Base-by-base conservation (phyloP, 1,284 basidiomycete genomes). In the Moesziomyces globuligerus region DNA sequence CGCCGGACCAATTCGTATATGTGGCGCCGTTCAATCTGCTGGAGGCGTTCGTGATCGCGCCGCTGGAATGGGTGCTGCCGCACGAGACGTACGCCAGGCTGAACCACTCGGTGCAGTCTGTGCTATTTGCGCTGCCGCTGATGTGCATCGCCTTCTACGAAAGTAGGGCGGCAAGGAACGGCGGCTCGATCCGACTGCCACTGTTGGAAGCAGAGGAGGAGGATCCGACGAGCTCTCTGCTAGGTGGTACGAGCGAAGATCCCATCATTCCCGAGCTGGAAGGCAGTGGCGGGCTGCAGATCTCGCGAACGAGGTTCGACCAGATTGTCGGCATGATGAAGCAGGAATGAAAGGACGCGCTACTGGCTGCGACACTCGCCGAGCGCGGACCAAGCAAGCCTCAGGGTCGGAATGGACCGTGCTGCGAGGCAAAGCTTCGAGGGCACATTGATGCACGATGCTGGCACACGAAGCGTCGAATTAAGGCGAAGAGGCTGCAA, bases 1-100 rank as follows among this genome's bases (percentile, higher is more conserved):
- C 94, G 0, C 94, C 94, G 1, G 86, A 87, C 62, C 83, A 85
- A 13, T 86, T 81, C 48, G 86, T 86, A 56, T 86, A 76, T 50
- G 48, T 79, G 21, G 80, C 86, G 1, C 86, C 86, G 0, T 87
- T 95, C 86, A 98, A 96, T 81, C 85, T 97, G 42, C 84, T 95
- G 64, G 94, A 97, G 83, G 85, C 86, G 0, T 83, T 93, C 74
- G 84, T 95, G 39, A 85, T 95, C 57, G 91, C 89, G 0, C 94
- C 94, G 13, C 85, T 92, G 44, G 93, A 95, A 91, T 93, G 77
- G 75, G 89, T 86, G 28, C 15, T 43, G 40, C 52, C 71, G n/a
- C 59, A 59, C 28, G 41, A 58, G n/a, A 37, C 54, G 23, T 79
- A 79, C 51, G 66, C 64, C n/a, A 44, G 38, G 17, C 46, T 77